Evolutionary conservation across 768 basidiomycete species (phyloP).

Genomic region (Coprinopsis strossmayeri): DNA sequence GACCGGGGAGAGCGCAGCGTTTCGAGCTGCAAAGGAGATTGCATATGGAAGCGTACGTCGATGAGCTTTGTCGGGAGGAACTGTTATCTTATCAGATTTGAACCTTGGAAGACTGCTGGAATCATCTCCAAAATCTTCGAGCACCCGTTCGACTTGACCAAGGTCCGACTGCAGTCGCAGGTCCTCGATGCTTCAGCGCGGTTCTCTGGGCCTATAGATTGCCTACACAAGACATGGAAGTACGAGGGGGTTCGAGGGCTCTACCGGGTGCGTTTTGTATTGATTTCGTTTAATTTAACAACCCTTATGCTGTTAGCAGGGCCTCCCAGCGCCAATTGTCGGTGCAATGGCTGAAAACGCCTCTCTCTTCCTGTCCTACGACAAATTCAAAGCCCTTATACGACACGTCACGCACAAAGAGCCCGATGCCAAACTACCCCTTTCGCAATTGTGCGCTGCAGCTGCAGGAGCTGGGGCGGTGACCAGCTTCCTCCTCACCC

Average conservation of each 20-base stretch:
- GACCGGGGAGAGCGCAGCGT: not conserved
- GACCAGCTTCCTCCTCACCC: slow-evolving; percentile 75
- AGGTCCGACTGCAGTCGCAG: slow-evolving; percentile 87
- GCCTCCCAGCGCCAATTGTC: slow-evolving; percentile 87
- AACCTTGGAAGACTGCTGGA: slow-evolving; percentile 55
- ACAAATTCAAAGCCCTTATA: slow-evolving; percentile 63
- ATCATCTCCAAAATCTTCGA: slow-evolving; percentile 85
- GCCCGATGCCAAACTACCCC: slow-evolving; percentile 41
- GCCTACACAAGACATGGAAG: slow-evolving; percentile 72
- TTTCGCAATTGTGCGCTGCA: slow-evolving; percentile 69
- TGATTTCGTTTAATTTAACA: not conserved
- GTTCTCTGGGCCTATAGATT: slow-evolving; percentile 86
- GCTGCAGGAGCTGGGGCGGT: slow-evolving; percentile 84
- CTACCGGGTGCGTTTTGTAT: slow-evolving; percentile 65
- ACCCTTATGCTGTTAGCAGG: slow-evolving; percentile 37
- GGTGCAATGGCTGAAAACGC: slow-evolving; percentile 96
- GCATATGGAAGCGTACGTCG: slow-evolving; percentile 13
- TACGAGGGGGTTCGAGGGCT: slow-evolving; percentile 81
- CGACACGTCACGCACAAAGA: slow-evolving; percentile 32
- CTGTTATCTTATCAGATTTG: not conserved
- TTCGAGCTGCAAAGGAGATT: slow-evolving; percentile 13
- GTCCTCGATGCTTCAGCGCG: slow-evolving; percentile 51
- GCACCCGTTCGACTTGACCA: slow-evolving; percentile 90
- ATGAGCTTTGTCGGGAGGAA: not conserved
- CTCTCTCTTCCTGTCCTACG: slow-evolving; percentile 80